Base-by-base conservation (phyloP, 805 yeast species). In the Wickerhamomyces chambardii region DNA sequence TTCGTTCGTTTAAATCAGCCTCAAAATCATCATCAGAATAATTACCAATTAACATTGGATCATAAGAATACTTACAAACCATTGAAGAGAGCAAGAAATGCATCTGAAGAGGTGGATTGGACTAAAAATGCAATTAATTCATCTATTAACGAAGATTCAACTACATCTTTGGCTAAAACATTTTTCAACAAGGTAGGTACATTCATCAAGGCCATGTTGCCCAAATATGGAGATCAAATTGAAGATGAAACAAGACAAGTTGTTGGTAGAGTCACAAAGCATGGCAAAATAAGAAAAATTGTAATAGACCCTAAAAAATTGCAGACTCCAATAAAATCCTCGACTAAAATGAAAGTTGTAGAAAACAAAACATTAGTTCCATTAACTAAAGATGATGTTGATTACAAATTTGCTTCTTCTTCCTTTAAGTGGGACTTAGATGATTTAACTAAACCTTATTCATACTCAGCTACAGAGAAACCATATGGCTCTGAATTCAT, bases 401-500 rank as follows among this genome's bases (percentile, higher is more conserved):
- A 46, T 19, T 24, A 45, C 5, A 34, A 43, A 16, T 51, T 51
- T 27, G 35, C 36, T 4, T 32, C 42, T 14, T 42, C 49, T 1
- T 51, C 54, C 14, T 43, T 49, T 11, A 43, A 40, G 7, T 49
- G 54, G 52, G 38, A 46, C 12, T 21, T 27, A 44, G 28, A 34
- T 38, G 17, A 15, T 7, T 24, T 24, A 15, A 12, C 16, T 24
- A 4, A 15, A 31, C 18, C 16, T 9, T 15, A 15, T 2, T 14
- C 22, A 8, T 8, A 19, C 7, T 8, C 7, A 8, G 22, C 6
- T 27, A 4, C 17, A 17, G 29, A 19, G 17, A 36, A 37, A 5
- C 57, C 59, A 21, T 66, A 66, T 38, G 72, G 72, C 4, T 60
- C 67, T 2, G 40, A 52, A 3, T 56, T 64, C 32, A 31, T 53